Base-by-base conservation (phyloP, 2,329 filamentous ascomycete genomes). In the Colletotrichum acutatum region DNA sequence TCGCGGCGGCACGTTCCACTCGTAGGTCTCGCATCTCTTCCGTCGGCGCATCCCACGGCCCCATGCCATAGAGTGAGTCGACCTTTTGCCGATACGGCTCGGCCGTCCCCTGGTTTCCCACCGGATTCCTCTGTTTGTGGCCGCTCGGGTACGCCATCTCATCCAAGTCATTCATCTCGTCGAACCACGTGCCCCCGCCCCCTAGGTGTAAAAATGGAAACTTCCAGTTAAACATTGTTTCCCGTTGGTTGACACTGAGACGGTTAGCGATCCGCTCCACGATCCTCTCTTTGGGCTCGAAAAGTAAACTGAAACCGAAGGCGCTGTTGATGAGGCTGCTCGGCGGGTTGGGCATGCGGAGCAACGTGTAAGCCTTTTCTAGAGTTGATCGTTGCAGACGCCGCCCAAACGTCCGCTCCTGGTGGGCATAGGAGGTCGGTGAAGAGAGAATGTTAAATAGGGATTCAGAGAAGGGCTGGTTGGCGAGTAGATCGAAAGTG, bases 241-340 rank as follows among this genome's bases (percentile, higher is more conserved):
- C 82, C 28, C 81, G 75, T 9, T 76, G 77, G 26, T 75, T 75
- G 34, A 76, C 71, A 16, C 75, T 78, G 16, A 89, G 77, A 4
- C 79, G 77, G 12, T 75, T 74, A 19, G 70, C 79, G 16, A 87
- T 79, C 16, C 85, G 83, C 22, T 79, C 74, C 32, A 87, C 74
- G 66, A 91, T 90, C 49, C 80, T 76, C 5, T 88, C 86, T 5
- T 82, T 81, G 1, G 83, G 81, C 77, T 91, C 87, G 74, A 92
- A 91, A 30, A 91, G 86, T 22, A 93, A 83, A n/a, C 90, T 91
- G 69, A 95, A 92, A 46, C 90, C 91, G 79, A 95, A 95, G 1
- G 91, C 86, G 42, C 87, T 86, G n/a, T 84, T 82, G 68, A 91
- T 84, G 1, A 81, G 80, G 2, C 83, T 79, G 2, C 86, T 85